Conservation (phyloP, 495 filamentous ascomycete species). For the Talaromyces trachyspermus region DNA sequence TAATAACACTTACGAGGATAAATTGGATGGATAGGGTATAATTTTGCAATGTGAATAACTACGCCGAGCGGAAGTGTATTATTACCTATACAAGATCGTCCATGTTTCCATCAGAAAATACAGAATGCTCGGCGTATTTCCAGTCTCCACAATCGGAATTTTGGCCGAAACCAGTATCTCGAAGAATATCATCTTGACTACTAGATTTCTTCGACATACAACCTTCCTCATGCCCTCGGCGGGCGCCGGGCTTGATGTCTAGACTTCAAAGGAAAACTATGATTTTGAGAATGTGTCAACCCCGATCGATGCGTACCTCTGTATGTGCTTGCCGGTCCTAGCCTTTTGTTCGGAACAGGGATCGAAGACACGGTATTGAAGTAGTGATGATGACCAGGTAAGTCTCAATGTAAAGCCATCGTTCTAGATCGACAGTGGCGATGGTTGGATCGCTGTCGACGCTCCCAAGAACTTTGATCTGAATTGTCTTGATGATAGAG, state of each 20-base stretch:
- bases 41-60: neutral
- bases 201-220: neutral
- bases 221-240: neutral
- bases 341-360: slow-evolving; percentile 8
- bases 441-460: slow-evolving; percentile 18
- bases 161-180: neutral
- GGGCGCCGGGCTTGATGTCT: neutral
- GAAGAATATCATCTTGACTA: neutral
- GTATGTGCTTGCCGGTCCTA: neutral
- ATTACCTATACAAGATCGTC: neutral
- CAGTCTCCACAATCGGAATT: neutral
- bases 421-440: slow-evolving; percentile 20
- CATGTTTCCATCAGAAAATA: neutral
- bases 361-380: slow-evolving; percentile 23
- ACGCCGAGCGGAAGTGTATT: no score
- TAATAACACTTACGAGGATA: no score
- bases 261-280: neutral
- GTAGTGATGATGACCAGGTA: slow-evolving; percentile 27
- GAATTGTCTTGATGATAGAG: slow-evolving; percentile 23
- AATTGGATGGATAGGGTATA: no score
- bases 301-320: neutral
- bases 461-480: slow-evolving; percentile 20
- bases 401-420: slow-evolving; percentile 25
- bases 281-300: neutral
- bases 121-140: neutral